Evolutionary conservation across 2,329 filamentous ascomycete species (phyloP), one percentile per base, ranked within the genome.

Genomic region (Capronia epimyces): DNA sequence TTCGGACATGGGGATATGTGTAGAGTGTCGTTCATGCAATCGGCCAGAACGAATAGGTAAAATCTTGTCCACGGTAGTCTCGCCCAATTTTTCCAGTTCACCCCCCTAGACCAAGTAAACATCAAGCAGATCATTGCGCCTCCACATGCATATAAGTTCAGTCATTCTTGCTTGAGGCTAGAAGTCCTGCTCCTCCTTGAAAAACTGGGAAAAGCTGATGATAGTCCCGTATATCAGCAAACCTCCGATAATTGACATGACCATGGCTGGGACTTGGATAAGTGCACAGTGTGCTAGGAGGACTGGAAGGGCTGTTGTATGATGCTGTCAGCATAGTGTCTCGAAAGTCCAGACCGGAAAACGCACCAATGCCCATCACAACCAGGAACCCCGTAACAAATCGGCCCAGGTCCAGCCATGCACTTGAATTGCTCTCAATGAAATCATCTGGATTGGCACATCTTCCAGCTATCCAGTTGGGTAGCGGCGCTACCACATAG

Each of bases 191-290:
- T 97, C 89, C 71, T 97, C 90, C 68, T 91, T 86, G 77, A 98
- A 98, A 75, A 97, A 98, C 83, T 96, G 87, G 60, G 87, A 85
- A 71, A 98, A 98, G 73, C 87, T 93, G 72, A 98, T 94, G 67
- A 98, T 96, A 43, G 93, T 98, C 50, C 89, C 88, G 72, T 98
- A 98, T 68, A 98, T 98, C 67, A 98, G 74, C 53, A 96, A 75
- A 46, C 93, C 93, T 22, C 93, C 93, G 46, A 91, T 73, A 62
- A 98, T 86, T 46, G 87, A 94, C 93, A 98, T 98, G 67, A 89
- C 75, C 83, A 95, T 95, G 43, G 93, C 93, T 46, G 88, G 83
- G 51, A 86, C 70, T 56, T 82, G 75, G 66, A 98, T 98, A 57
- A 93, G 78, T 52, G 81, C 81, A 56, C 87, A 86, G 70, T 97